Base-by-base conservation (phyloP, 352 stramenopile genomes). In the Phytophthora capsici region DNA sequence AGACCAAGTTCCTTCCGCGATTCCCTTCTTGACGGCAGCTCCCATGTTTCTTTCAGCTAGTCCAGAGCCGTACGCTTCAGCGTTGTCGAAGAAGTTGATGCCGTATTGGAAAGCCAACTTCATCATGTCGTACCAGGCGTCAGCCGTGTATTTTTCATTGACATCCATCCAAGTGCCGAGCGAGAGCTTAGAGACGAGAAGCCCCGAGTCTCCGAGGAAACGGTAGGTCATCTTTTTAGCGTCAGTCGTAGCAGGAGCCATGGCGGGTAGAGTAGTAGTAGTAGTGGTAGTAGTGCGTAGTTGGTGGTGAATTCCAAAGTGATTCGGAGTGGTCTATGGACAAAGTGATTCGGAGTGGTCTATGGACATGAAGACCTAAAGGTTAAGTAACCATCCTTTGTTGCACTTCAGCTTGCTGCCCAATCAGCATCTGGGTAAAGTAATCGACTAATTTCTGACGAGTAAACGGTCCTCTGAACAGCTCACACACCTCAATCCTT, bases 1-100 rank as follows among this genome's bases (percentile, higher is more conserved):
- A 12, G 43, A 46, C 48, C 49, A 73, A 1, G 62, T 45, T 2
- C 47, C 60, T n/a, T 63, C 34, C 1, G 47, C 51, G 36, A 82
- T 66, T 4, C 67, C 69, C 49, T 73, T 77, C 25, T 70, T 58
- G n/a, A 84, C 54, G 6, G 73, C 54, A 43, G 58, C 44, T 7
- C 76, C 73, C 49, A 77, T 74, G 47, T 69, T 60, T 17, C 44
- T 58, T 45, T 86, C 77, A 4, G 77, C 57, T 9, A 70, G 19
- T 23, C 77, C 75, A 6, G 43, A 25, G 20, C 32, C 60, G 49
- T 85, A 87, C 9, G 22, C 55, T 78, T 57, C 57, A 3, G 57
- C 57, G 17, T 60, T 54, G 66, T 89, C 82, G 32, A 85, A 78
- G 43, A 87, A 84, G 64, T 86, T 88, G 60, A 90, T 61, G 19